These are phyloP conservation scores for Cytidiella melzeri DNA, from an alignment of 768 basidiomycete species.

Conservation along the genomic window DNA sequence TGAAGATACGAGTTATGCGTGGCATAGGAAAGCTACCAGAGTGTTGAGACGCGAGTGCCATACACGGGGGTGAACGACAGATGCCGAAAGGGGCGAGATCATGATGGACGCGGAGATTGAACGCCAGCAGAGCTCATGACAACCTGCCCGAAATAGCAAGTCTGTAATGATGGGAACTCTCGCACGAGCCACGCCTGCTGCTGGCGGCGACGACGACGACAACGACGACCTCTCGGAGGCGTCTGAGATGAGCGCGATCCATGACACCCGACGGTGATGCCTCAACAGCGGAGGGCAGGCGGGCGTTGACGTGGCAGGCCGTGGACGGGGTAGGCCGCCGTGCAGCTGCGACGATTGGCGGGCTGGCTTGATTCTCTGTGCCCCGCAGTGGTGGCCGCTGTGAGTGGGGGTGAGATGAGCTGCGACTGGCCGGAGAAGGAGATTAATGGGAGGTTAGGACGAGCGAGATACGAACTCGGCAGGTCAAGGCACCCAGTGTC, in stretches of 20 bases:
- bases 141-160: slow-evolving; percentile 2
- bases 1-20: slow-evolving; percentile 12
- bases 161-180: slow-evolving; percentile 2
- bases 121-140: neutral
- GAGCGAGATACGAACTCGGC: slow-evolving; percentile 12
- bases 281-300: too few species aligned
- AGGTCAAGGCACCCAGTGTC: slow-evolving; percentile 22
- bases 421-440: slow-evolving; percentile 14
- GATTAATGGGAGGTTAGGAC: slow-evolving; percentile 14
- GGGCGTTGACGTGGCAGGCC: too few species aligned
- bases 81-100: slow-evolving; percentile 12
- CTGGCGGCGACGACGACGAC: neutral
- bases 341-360: too few species aligned
- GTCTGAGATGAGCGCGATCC: neutral
- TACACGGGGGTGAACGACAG: slow-evolving; percentile 8
- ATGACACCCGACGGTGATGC: neutral
- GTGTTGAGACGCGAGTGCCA: slow-evolving; percentile 3
- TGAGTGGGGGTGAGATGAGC: slow-evolving; percentile 8
- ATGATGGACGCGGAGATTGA: slow-evolving; percentile 10
- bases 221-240: neutral
- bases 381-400: too few species aligned
- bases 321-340: too few species aligned
- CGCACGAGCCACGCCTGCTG: neutral
- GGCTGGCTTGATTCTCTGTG: too few species aligned
- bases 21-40: slow-evolving; percentile 13